phyloP scores from a whole-genome alignment of 2,329 filamentous ascomycete species.

The Coniosporium tulheliwenetii region DNA sequence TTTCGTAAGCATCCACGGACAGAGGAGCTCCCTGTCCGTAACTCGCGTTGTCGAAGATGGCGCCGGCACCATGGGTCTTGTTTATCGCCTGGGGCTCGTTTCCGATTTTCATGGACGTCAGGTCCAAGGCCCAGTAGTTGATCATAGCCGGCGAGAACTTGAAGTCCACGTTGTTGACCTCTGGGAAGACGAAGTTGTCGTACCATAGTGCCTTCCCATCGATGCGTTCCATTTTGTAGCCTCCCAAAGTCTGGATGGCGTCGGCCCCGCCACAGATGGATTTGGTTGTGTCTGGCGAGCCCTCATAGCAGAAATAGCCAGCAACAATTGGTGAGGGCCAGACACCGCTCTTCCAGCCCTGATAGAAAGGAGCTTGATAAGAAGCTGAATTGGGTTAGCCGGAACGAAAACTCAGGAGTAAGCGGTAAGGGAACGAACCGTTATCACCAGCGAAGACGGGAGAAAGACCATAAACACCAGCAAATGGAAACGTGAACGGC shows the following conservation, averaged over 20 bases:
- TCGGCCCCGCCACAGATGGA: constrained; percentile 6
- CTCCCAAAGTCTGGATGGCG: constrained; percentile 7
- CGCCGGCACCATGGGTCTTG: constrained; percentile 6
- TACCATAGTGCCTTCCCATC: constrained; percentile 6
- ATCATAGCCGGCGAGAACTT: constrained; percentile 6
- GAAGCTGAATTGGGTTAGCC: too few species aligned
- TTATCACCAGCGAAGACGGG: too few species aligned
- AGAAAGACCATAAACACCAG: too few species aligned
- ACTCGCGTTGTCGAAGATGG: constrained; percentile 8
- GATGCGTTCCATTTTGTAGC: constrained; percentile 6
- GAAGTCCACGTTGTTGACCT: constrained; percentile 8
- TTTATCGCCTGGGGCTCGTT: constrained; percentile 7
- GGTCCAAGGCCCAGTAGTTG: constrained; percentile 7
- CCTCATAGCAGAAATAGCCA: constrained; percentile 8
- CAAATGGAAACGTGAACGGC: too few species aligned
- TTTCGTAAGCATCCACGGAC: constrained; percentile 6
- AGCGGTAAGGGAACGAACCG: too few species aligned
- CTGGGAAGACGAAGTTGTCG: constrained; percentile 6
- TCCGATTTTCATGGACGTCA: constrained; percentile 7
- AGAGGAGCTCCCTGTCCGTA: constrained; percentile 8
- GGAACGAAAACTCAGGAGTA: too few species aligned
- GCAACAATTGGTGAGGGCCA: constrained; percentile 4
- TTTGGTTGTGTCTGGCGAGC: constrained; percentile 5
- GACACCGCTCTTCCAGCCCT: constrained; percentile 1
- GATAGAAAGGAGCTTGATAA: too few species aligned